A percentile compares a stretch with the other conserved stretches of the same genome.
Conservation (phyloP, 176 grass and related monocot genomes). For the Saccharum spontaneum region DNA sequence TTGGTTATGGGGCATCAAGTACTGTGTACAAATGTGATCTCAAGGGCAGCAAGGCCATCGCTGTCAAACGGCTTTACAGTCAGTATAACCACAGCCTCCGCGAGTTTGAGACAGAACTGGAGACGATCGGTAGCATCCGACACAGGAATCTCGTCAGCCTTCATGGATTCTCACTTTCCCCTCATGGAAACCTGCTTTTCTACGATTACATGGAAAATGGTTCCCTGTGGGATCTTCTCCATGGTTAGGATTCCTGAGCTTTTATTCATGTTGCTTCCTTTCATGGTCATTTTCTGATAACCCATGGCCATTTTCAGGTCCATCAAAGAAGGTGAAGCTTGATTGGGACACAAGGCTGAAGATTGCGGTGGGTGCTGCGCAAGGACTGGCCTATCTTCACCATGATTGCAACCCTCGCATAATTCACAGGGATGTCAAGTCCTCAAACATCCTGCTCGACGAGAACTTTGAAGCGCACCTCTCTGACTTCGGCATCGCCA, state of each 20-base stretch:
- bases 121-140: conserved; percentile 82
- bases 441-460: conserved; percentile 94
- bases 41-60: conserved; percentile 84
- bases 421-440: conserved; percentile 93
- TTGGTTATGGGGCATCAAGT: conserved; percentile 93
- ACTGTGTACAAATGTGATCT: conserved; percentile 91
- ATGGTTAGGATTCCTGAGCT: conserved; percentile 46
- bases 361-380: conserved; percentile 80
- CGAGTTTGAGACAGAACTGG: conserved; percentile 95
- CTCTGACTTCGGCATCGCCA: conserved; percentile 93
- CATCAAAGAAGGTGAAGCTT: conserved; percentile 97
- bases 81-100: conserved; percentile 73
- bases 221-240: conserved; percentile 98
- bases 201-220: conserved; percentile 99
- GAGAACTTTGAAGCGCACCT: conserved; percentile 86
- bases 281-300: neutral
- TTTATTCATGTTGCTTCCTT: neutral
- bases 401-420: conserved; percentile 97
- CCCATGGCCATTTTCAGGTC: conserved; percentile 46
- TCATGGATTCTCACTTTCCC: conserved; percentile 87
- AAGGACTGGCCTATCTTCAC: conserved; percentile 93
- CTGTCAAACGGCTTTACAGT: conserved; percentile 91
- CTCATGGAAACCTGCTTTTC: conserved; percentile 96
- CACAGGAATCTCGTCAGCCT: conserved; percentile 94
- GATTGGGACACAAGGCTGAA: conserved; percentile 90